Evolutionary conservation across 148 eudicot genomes (phyloP).

Genomic region (Camellia lanceoleosa): DNA sequence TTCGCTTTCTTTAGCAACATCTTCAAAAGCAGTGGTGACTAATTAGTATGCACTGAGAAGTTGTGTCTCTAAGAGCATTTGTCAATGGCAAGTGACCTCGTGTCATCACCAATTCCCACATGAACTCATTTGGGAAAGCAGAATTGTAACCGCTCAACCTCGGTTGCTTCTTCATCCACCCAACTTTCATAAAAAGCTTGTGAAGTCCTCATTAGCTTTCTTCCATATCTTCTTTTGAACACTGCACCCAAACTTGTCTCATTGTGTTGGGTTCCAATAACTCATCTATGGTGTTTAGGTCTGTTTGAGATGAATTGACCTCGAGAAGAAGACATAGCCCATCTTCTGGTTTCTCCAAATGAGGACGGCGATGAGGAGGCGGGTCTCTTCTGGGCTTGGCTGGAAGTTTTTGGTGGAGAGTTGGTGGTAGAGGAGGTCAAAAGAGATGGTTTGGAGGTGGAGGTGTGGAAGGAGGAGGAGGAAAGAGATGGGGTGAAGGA

Average conservation of each 20-base stretch:
- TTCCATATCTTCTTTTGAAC: constrained; percentile 68
- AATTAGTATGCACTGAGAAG: no score
- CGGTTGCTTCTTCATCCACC: constrained; percentile 94
- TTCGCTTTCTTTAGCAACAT: neutral
- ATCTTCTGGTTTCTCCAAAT: constrained; percentile 68
- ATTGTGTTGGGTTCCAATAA: no score
- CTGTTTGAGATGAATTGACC: constrained; percentile 61
- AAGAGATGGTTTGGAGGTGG: constrained; percentile 35
- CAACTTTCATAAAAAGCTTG: constrained; percentile 64
- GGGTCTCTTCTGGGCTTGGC: constrained; percentile 78
- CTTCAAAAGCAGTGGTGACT: constrained; percentile 61
- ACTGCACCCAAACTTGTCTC: constrained; percentile 66
- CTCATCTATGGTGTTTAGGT: constrained; percentile 57
- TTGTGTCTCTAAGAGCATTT: no score
- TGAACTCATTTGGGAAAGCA: constrained; percentile 74
- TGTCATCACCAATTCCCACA: no score
- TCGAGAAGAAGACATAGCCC: constrained; percentile 96
- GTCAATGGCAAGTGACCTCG: no score
- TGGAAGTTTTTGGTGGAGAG: constrained; percentile 54
- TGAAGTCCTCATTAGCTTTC: constrained; percentile 54
- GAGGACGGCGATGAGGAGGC: constrained; percentile 75
- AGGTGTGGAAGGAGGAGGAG: constrained; percentile 27
- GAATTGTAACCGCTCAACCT: constrained; percentile 70
- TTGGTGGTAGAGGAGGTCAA: constrained; percentile 53
- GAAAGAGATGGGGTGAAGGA: constrained; percentile 20